These are phyloP conservation scores for Claviceps quebecensis DNA, from an alignment of 2,329 filamentous ascomycete genomes.

Conservation along the genomic window DNA sequence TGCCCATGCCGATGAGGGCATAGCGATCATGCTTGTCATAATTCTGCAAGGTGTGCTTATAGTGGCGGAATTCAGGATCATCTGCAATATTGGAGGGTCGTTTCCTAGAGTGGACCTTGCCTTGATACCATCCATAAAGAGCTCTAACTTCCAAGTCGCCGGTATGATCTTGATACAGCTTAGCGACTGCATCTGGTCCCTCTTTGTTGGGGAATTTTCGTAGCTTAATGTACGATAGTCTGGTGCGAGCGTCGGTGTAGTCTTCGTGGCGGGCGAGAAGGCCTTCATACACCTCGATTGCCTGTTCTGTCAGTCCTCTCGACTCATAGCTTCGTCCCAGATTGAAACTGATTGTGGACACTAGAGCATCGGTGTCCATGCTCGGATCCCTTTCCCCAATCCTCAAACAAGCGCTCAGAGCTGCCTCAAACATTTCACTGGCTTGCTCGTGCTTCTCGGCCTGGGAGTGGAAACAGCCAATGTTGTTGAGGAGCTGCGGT, in stretches of 20 bases:
- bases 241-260: slow-evolving; percentile 82
- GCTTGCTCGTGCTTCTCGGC: slow-evolving; percentile 68
- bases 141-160: slow-evolving; percentile 83
- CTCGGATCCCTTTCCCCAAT: slow-evolving; percentile 61
- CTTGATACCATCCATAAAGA: slow-evolving; percentile 90
- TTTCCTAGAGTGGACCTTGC: slow-evolving; percentile 68
- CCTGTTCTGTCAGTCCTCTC: slow-evolving; percentile 65
- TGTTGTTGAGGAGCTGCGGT: slow-evolving; percentile 90
- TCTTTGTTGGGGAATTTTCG: slow-evolving; percentile 69
- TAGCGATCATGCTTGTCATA: slow-evolving; percentile 98
- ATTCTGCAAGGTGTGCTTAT: slow-evolving; percentile 89
- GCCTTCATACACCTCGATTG: slow-evolving; percentile 76
- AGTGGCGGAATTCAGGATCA: slow-evolving; percentile 83
- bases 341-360: slow-evolving; percentile 96
- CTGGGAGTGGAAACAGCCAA: slow-evolving; percentile 90
- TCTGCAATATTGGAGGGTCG: slow-evolving; percentile 67
- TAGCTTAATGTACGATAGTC: slow-evolving; percentile 81
- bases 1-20: slow-evolving; percentile 91
- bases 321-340: slow-evolving; percentile 87
- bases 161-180: slow-evolving; percentile 72
- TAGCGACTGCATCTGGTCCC: slow-evolving; percentile 71
- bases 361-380: slow-evolving; percentile 75
- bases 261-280: slow-evolving; percentile 73
- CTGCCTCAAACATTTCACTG: slow-evolving; percentile 82
- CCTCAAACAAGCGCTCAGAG: slow-evolving; percentile 73